Conservation (phyloP, 2,329 filamentous ascomycete species). For the Colletotrichum orchidophilum region DNA sequence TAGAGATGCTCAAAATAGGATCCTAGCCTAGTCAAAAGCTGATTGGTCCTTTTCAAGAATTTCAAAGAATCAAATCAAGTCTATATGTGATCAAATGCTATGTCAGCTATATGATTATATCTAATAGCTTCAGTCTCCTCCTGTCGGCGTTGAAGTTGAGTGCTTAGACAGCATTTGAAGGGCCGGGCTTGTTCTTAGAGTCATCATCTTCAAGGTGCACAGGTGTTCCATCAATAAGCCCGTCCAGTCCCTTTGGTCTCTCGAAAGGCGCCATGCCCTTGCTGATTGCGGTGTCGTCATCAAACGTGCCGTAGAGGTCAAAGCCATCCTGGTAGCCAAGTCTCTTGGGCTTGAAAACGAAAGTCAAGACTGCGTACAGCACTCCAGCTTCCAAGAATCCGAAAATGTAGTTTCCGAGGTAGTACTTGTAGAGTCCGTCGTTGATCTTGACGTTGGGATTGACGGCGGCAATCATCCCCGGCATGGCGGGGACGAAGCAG, state of each 20-base stretch:
- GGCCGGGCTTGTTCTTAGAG: background rate
- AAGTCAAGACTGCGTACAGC: slow-evolving; percentile 27
- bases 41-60: background rate
- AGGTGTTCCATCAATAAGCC: background rate
- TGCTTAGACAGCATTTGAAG: background rate
- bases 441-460: slow-evolving; percentile 31
- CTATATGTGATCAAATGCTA: background rate
- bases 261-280: slow-evolving; percentile 33
- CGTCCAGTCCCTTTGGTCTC: slow-evolving; percentile 13
- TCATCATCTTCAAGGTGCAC: background rate
- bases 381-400: slow-evolving; percentile 29
- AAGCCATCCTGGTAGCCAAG: slow-evolving; percentile 27
- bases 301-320: slow-evolving; percentile 33
- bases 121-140: no score
- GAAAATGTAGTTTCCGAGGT: slow-evolving; percentile 35
- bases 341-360: slow-evolving; percentile 24
- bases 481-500: slow-evolving; percentile 43
- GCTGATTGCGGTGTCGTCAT: slow-evolving; percentile 24
- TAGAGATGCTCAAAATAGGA: background rate
- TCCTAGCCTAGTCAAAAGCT: background rate
- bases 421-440: slow-evolving; percentile 37
- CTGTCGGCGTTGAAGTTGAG: no score
- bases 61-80: background rate
- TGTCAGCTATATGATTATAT: no score
- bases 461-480: slow-evolving; percentile 38